phyloP scores from a whole-genome alignment of 148 eudicot genomes.

The Polygonum maritimum region DNA sequence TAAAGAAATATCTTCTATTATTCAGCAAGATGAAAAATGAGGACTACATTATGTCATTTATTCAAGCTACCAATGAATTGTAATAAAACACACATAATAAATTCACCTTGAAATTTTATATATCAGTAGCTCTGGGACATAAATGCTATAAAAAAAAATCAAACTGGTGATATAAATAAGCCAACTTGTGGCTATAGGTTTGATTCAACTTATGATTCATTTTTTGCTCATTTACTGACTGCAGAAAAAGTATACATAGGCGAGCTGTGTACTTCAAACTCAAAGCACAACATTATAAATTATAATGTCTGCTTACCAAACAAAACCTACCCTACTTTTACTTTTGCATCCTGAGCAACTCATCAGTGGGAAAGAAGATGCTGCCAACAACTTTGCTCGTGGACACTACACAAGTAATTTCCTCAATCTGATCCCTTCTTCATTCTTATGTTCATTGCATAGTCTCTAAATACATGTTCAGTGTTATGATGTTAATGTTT shows the following conservation, averaged over 20 bases:
- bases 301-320: too few relatives aligned
- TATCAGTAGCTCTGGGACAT: background rate
- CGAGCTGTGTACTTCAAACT: background rate
- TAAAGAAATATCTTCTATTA: background rate
- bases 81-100: background rate
- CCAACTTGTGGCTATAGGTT: background rate
- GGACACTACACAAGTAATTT: too few relatives aligned
- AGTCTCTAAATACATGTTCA: too few relatives aligned
- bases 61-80: background rate
- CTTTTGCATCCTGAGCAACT: too few relatives aligned
- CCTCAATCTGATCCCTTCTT: too few relatives aligned
- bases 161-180: background rate
- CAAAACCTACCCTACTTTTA: background rate
- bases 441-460: too few relatives aligned
- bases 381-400: too few relatives aligned
- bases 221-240: background rate
- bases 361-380: too few relatives aligned
- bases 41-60: background rate
- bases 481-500: too few relatives aligned
- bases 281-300: too few relatives aligned
- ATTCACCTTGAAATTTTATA: background rate
- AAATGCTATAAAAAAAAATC: background rate
- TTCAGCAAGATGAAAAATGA: background rate
- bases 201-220: too few relatives aligned
- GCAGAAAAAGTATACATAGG: background rate